Conservation (phyloP, 2,329 filamentous ascomycete species). For the Neofusicoccum kwambonambiense region DNA sequence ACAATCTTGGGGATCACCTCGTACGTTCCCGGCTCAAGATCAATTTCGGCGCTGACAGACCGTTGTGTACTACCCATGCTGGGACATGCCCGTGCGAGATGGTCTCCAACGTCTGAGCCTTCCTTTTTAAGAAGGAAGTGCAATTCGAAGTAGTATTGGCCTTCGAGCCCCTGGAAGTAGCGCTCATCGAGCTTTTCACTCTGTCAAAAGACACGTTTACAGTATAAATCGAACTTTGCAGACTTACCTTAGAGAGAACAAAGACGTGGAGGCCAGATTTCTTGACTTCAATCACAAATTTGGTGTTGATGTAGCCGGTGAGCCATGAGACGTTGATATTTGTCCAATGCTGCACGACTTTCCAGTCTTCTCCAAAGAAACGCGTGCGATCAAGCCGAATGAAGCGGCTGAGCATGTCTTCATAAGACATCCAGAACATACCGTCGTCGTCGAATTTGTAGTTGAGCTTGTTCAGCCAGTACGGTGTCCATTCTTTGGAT, state of each 20-base stretch:
- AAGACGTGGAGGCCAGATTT: background rate
- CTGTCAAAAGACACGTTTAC: background rate
- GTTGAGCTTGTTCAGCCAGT: constrained; percentile 70
- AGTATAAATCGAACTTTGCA: constrained; percentile 15
- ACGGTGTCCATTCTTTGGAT: constrained; percentile 78
- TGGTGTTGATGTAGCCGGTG: constrained; percentile 13
- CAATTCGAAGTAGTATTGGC: constrained; percentile 57
- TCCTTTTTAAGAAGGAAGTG: constrained; percentile 61
- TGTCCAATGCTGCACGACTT: constrained; percentile 13
- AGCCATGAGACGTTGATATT: constrained; percentile 16
- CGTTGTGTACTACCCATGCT: constrained; percentile 58
- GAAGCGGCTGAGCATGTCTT: constrained; percentile 13
- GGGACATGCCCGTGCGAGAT: constrained; percentile 48
- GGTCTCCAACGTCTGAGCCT: constrained; percentile 54
- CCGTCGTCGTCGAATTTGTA: constrained; percentile 78
- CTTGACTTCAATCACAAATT: constrained; percentile 16
- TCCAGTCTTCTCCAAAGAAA: constrained; percentile 13
- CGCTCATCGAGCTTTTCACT: background rate
- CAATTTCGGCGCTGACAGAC: constrained; percentile 73
- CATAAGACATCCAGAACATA: constrained; percentile 18
- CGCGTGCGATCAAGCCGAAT: constrained; percentile 9
- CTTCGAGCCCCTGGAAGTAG: constrained; percentile 48
- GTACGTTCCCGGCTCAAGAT: constrained; percentile 73
- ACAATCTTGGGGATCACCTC: constrained; percentile 73
- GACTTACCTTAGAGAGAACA: constrained; percentile 10